Base-by-base conservation (phyloP, 2,329 filamentous ascomycete genomes). In the Albifimbria verrucaria region DNA sequence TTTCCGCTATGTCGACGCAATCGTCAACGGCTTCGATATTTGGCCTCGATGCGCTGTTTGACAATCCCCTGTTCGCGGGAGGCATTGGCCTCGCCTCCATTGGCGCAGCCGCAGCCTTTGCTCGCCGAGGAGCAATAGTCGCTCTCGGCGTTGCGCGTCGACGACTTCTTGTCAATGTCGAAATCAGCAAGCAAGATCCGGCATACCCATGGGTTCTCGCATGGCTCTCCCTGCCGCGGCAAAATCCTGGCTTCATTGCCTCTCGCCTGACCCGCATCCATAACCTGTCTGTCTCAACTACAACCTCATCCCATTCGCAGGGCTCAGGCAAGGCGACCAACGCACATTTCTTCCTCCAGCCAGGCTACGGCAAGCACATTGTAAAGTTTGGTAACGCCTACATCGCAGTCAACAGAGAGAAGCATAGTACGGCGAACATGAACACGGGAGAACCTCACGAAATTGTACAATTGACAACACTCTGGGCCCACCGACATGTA, bases 121-220 rank as follows among this genome's bases (percentile, higher is more conserved):
- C 87, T 25, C 91, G 94, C 57, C 88, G 88, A 65, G 90, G 89
- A 28, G 70, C 89, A 54, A 82, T 92, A 55, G 78, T 85, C 62
- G 85, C 85, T 51, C 86, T 87, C n/a, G 81, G 82, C 43, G 79
- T 95, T 52, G 74, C 96, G 54, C 89, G 90, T 48, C 86, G 88
- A 50, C 90, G 93, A 48, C 85, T 99, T 74, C 85, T 99, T 25
- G 90, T 97, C 63, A 92, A 97, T 64, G 86, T 99, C 64, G 94
- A 99, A 72, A 96, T 99, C 71, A 93, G 90, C 70, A 89, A 91
- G 67, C 90, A 93, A 64, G 94, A 99, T 72, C 86, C 91, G 44
- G 92, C 93, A 2, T 99, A 97, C 68, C 86, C 86, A 41, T 97
- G 92, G 93, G 85, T 99, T 42, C 80, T 99, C 10, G 87, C 92